Evolutionary conservation across 2,329 filamentous ascomycete genomes (phyloP).

Genomic region (Gaeumannomyces sp.): DNA sequence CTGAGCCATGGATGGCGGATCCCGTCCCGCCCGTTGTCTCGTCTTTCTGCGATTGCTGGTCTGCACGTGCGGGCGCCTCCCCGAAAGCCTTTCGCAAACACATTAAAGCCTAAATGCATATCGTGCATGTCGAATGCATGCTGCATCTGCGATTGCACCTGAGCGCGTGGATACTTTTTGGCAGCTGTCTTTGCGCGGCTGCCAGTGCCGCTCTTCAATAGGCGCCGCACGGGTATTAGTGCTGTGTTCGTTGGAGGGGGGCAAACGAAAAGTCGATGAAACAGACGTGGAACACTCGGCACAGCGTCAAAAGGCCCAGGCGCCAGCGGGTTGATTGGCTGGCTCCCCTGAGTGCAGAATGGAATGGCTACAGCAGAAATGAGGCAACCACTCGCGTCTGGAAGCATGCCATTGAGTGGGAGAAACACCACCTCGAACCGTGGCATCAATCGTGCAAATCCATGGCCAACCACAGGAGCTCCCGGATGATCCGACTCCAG

Average conservation of each 20-base stretch:
- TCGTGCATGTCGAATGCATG: neutral
- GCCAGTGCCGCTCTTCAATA: neutral
- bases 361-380: neutral
- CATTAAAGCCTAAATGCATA: neutral
- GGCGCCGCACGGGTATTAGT: neutral
- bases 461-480: neutral
- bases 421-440: too few relatives aligned
- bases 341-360: neutral
- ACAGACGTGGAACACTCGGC: slow-evolving; percentile 8
- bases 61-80: neutral
- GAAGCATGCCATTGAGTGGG: too few relatives aligned
- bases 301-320: neutral
- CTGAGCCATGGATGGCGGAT: too few relatives aligned
- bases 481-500: neutral
- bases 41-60: neutral
- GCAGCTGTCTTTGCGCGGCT: neutral
- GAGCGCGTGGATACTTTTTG: neutral
- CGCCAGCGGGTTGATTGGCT: neutral
- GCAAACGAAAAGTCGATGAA: slow-evolving; percentile 3
- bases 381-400: neutral
- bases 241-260: too few relatives aligned
- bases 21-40: too few relatives aligned
- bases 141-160: neutral
- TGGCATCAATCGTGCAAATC: too few relatives aligned
- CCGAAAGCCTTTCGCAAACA: neutral